Evolutionary conservation across 2,329 filamentous ascomycete genomes (phyloP).

Genomic region (Parascedosporium putredinis): DNA sequence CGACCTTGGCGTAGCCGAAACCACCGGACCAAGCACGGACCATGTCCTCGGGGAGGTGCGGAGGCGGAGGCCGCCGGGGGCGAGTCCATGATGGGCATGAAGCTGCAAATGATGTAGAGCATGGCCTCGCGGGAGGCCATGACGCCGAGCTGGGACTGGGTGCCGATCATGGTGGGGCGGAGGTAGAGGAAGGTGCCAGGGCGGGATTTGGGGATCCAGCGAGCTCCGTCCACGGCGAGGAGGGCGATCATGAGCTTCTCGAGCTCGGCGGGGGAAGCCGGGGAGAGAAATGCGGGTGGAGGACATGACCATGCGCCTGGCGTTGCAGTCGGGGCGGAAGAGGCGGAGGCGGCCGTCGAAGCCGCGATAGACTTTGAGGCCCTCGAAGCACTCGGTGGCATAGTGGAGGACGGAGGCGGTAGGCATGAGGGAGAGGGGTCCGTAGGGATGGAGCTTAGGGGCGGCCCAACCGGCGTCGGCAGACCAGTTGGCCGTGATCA

Average conservation of each 20-base stretch:
- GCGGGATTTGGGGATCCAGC: slow-evolving; percentile 65
- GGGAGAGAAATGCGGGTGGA: slow-evolving; percentile 62
- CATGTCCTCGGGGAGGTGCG: slow-evolving; percentile 73
- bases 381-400: slow-evolving; percentile 86
- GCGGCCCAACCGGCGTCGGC: slow-evolving; percentile 56
- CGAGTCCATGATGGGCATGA: slow-evolving; percentile 47
- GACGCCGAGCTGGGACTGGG: slow-evolving; percentile 69
- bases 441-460: slow-evolving; percentile 67
- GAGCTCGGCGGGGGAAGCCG: slow-evolving; percentile 59
- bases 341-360: slow-evolving; percentile 63
- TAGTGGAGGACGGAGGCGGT: slow-evolving; percentile 78
- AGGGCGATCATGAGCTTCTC: slow-evolving; percentile 65
- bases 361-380: slow-evolving; percentile 71
- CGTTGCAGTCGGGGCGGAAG: slow-evolving; percentile 69
- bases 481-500: slow-evolving; percentile 67
- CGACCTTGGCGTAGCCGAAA: slow-evolving; percentile 85
- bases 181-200: slow-evolving; percentile 71
- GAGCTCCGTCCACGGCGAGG: slow-evolving; percentile 60
- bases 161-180: slow-evolving; percentile 78
- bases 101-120: slow-evolving; percentile 68
- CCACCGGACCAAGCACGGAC: slow-evolving; percentile 89
- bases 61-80: slow-evolving; percentile 55
- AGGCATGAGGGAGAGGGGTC: slow-evolving; percentile 66
- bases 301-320: slow-evolving; percentile 51
- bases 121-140: slow-evolving; percentile 72